phyloP scores from a whole-genome alignment of 1,284 basidiomycete species.

The Ustilago curta region DNA sequence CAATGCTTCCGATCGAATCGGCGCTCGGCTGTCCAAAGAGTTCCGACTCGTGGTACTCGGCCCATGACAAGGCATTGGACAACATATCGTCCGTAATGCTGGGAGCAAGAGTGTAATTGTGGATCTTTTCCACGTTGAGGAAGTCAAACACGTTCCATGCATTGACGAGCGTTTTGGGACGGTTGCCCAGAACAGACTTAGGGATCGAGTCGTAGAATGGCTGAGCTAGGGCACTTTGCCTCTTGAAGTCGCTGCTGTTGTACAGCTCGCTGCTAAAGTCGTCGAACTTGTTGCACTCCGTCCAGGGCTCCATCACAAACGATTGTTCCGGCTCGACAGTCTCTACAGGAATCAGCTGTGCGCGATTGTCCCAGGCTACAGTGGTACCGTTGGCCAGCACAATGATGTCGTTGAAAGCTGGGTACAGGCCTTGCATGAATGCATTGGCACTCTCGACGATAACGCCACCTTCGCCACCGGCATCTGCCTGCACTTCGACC shows the following conservation, averaged over 20 bases:
- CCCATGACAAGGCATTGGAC: constrained; percentile 71
- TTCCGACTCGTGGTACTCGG: constrained; percentile 82
- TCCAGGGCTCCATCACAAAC: constrained; percentile 85
- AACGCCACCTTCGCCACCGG: constrained; percentile 83
- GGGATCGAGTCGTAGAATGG: constrained; percentile 77
- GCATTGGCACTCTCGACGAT: constrained; percentile 79
- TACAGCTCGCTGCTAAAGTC: constrained; percentile 61
- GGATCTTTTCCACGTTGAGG: constrained; percentile 78
- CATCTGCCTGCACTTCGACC: constrained; percentile 66
- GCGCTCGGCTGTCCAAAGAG: constrained; percentile 78
- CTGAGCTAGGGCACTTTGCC: constrained; percentile 73
- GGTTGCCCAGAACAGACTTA: constrained; percentile 77
- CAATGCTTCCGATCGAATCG: constrained; percentile 82
- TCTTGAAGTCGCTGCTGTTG: constrained; percentile 73
- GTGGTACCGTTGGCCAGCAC: constrained; percentile 78
- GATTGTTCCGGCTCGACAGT: constrained; percentile 85
- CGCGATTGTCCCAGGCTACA: constrained; percentile 80
- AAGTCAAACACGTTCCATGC: constrained; percentile 76
- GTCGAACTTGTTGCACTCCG: constrained; percentile 70
- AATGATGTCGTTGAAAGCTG: constrained; percentile 57
- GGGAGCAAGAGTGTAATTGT: constrained; percentile 69
- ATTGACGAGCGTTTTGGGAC: constrained; percentile 78
- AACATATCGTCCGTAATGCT: constrained; percentile 39
- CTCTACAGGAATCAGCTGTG: constrained; percentile 78
- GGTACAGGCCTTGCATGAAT: constrained; percentile 67